These are phyloP conservation scores for Dunaliella primolecta DNA, from an alignment of 139 green algal species.

Conservation along the genomic window DNA sequence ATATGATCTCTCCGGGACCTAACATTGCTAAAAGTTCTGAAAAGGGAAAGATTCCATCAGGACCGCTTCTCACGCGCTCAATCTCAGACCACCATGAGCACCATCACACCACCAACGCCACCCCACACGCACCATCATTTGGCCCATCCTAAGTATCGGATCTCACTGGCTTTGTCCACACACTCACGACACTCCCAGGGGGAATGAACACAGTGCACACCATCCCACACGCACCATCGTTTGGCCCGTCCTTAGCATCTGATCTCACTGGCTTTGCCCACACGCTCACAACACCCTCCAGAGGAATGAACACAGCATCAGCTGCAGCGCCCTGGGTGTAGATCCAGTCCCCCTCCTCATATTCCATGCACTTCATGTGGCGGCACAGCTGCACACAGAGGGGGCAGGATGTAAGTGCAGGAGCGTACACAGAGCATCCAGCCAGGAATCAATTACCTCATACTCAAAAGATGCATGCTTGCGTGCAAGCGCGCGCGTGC, in stretches of 20 bases:
- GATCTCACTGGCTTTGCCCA: background rate
- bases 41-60: too few relatives aligned
- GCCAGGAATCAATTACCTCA: too few relatives aligned
- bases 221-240: background rate
- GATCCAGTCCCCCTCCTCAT: background rate
- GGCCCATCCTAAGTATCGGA: background rate
- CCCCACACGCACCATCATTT: background rate
- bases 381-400: slow-evolving; percentile 4
- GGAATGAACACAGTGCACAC: background rate
- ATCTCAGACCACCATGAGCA: too few relatives aligned
- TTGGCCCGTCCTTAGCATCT: background rate
- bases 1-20: too few relatives aligned
- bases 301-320: background rate
- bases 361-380: background rate
- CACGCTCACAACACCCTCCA: background rate
- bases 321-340: background rate
- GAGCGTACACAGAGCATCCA: too few relatives aligned
- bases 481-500: too few relatives aligned
- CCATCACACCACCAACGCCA: too few relatives aligned
- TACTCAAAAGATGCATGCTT: too few relatives aligned
- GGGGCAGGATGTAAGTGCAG: too few relatives aligned
- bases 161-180: background rate
- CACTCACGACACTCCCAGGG: background rate
- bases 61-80: too few relatives aligned
- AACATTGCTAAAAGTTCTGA: too few relatives aligned